Base-by-base conservation (phyloP, 768 basidiomycete species). In the Rhodotorula paludigena region DNA sequence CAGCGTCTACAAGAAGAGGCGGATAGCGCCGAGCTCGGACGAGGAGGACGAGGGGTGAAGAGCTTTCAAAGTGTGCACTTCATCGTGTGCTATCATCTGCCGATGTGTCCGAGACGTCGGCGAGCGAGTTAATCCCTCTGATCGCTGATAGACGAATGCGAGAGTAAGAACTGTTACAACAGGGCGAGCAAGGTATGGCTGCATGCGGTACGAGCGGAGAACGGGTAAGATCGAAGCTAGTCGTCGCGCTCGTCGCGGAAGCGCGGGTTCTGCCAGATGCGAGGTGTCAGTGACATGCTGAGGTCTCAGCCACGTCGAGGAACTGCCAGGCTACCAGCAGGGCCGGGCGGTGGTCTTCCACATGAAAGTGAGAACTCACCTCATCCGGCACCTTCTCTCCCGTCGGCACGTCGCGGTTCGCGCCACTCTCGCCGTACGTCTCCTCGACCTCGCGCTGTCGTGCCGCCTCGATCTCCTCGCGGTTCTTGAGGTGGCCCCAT, bases 361-460 rank as follows among this genome's bases (percentile, higher is more conserved):
- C n/a, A n/a, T n/a, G 53, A 38, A n/a, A 44, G 44, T 20, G 52
- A 10, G 25, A 57, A 63, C 69, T 52, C 60, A 69, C 73, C 66
- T 64, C 74, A 38, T 66, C 68, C 59, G 44, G 52, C 56, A 45
- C 65, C 72, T 74, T 55, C 66, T 74, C 64, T 74, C 66, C 78
- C 71, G 39, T 78, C 72, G 66, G 77, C 64, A 64, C 64, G 61
- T 77, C 76, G 52, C 70, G 65, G 57, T 74, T 56, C 42, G 65
- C 58, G n/a, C 71, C 69, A 16, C 61, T 39, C n/a, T 59, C 59
- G 25, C 65, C 64, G 78, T 93, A 94, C 23, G 91, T 85, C 76
- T 90, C 89, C 77, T 92, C 90, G 44, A 89, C 86, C 75, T 90
- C 87, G 73, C 85, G 83, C 77, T 89, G 82, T 74, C 91, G 82